These are phyloP conservation scores for Hysterangium stoloniferum DNA, from an alignment of 768 basidiomycete species.

Conservation along the genomic window DNA sequence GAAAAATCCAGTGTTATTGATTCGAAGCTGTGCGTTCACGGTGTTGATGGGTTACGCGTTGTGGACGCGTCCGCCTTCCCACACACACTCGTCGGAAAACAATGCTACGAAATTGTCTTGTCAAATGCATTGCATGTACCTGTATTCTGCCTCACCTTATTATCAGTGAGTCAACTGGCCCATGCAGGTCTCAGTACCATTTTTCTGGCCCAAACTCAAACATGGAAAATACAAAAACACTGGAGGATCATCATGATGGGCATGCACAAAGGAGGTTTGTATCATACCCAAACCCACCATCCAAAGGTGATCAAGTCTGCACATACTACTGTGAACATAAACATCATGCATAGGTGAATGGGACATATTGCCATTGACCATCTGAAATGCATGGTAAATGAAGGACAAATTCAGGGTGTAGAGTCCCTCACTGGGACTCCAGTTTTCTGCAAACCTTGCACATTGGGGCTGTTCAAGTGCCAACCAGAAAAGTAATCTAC, in stretches of 20 bases:
- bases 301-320: slow-evolving; percentile 4
- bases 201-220: slow-evolving; percentile 6
- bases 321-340: background rate
- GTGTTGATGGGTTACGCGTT: too few species aligned
- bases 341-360: slow-evolving; percentile 6
- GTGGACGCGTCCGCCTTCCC: too few species aligned
- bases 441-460: background rate
- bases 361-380: background rate
- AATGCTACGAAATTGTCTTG: background rate
- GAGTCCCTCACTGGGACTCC: background rate
- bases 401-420: background rate
- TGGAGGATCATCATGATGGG: slow-evolving; percentile 1
- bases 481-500: background rate
- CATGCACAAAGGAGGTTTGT: slow-evolving; percentile 9
- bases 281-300: slow-evolving; percentile 7
- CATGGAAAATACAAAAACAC: background rate
- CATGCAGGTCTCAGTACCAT: background rate
- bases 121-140: slow-evolving; percentile 10
- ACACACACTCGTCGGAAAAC: too few species aligned
- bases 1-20: too few species aligned
- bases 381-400: background rate
- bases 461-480: background rate
- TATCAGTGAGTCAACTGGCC: slow-evolving; percentile 13
- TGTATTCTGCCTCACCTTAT: slow-evolving; percentile 10
- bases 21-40: too few species aligned